Base-by-base conservation (phyloP, 2,329 filamentous ascomycete genomes). In the Fusarium hainanense region DNA sequence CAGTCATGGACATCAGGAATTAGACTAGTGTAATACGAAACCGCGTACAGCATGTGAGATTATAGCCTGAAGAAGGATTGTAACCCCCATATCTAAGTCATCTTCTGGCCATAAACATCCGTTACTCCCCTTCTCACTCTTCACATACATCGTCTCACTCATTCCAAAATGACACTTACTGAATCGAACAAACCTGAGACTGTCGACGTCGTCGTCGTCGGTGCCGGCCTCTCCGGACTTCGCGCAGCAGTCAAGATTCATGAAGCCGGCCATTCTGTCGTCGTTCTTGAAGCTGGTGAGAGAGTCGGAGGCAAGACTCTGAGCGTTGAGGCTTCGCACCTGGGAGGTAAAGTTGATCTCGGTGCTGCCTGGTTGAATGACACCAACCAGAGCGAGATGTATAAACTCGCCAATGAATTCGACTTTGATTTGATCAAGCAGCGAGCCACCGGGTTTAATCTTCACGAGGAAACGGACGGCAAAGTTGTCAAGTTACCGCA, bases 261-360 rank as follows among this genome's bases (percentile, higher is more conserved):
- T 4, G 51, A 66, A 4, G 77, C 77, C 4, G 81, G 82, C 0
- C 70, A 82, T 12, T 78, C 77, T 0, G 78, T 77, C 27, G 46
- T 83, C 1, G 78, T 87, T 5, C 76, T 87, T 0, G 85, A 87
- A 68, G 84, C 84, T 1, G 77, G 80, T 3, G 78, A 84, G 41
- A 78, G 82, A 0, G 82, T 86, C 1, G 85, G 85, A 2, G 85
- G 85, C 13, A 87, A 87, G 74, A 72, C 67, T 16, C 32, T 65
- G 34, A 63, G 63, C 20, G 42, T 68, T 7, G 25, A 61, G 8
- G 54, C 52, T 3, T 49, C 63, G 9, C 42, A 46, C 32, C 34
- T 59, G 18, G 52, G 54, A 10, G 67, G 67, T 0, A 58, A 65
- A 25, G 55, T 72, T 20, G 73, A 75, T n/a, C 40, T 71, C 10